Conservation (phyloP, 2,329 filamentous ascomycete genomes). For the Didymella glomerata region DNA sequence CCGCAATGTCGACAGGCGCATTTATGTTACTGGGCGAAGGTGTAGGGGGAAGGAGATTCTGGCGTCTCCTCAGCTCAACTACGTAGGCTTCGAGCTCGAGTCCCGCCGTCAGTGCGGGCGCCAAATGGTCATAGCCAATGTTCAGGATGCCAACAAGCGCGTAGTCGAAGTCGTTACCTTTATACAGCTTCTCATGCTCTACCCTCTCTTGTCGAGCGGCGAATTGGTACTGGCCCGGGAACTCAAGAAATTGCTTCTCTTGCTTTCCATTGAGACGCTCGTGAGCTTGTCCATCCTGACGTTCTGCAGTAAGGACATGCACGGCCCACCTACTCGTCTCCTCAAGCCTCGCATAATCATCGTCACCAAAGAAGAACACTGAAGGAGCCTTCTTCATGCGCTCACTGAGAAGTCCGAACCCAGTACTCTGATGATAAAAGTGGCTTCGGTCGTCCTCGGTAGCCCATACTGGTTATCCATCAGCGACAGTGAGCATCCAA, state of each 20-base stretch:
- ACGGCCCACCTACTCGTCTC: conserved; percentile 3
- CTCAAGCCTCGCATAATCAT: conserved; percentile 1
- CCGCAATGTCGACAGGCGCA: neutral
- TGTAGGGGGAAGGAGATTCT: neutral
- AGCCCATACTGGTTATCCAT: conserved; percentile 3
- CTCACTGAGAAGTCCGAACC: conserved; percentile 4
- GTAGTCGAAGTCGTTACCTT: conserved; percentile 1
- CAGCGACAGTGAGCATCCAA: neutral
- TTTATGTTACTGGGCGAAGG: neutral
- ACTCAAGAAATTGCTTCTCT: neutral
- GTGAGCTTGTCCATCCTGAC: neutral
- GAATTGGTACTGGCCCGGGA: neutral
- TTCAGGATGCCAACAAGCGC: conserved; percentile 2
- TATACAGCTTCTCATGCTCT: neutral
- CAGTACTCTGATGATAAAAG: conserved; percentile 12
- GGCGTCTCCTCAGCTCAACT: neutral
- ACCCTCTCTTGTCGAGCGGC: neutral
- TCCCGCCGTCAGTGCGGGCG: neutral
- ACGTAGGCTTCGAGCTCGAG: neutral
- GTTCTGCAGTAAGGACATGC: neutral
- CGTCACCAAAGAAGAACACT: conserved; percentile 9
- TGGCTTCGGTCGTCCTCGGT: conserved; percentile 3
- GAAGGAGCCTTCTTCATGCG: neutral
- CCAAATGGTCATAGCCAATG: neutral
- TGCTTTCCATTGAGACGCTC: neutral